A percentile compares a stretch with the other conserved stretches of the same genome.
Conservation (phyloP, 2,329 filamentous ascomycete genomes). For the Fusarium dimerum region DNA sequence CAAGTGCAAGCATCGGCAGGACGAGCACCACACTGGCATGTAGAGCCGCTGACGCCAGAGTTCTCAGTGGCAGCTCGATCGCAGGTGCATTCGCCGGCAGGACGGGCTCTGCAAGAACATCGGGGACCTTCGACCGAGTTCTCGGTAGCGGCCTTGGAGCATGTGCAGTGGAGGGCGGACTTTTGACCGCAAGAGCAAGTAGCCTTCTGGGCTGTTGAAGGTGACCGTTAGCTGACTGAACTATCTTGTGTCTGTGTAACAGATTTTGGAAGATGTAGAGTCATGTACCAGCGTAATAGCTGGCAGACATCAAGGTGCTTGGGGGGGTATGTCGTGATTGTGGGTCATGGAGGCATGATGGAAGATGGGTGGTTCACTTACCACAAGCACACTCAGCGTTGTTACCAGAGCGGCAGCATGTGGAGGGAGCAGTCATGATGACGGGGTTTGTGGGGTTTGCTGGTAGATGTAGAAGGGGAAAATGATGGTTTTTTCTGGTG, state of each 20-base stretch:
- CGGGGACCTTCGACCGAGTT: slow-evolving; percentile 72
- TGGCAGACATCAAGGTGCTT: neutral
- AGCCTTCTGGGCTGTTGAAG: slow-evolving; percentile 56
- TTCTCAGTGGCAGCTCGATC: slow-evolving; percentile 73
- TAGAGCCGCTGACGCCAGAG: slow-evolving; percentile 53
- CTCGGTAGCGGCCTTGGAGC: slow-evolving; percentile 73
- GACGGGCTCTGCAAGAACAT: slow-evolving; percentile 82
- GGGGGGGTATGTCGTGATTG: neutral
- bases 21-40: slow-evolving; percentile 78
- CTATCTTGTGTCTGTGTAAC: neutral
- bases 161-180: slow-evolving; percentile 82
- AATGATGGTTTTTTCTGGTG: neutral
- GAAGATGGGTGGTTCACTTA: slow-evolving; percentile 39
- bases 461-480: neutral
- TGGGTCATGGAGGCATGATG: neutral
- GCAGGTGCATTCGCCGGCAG: slow-evolving; percentile 80
- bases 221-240: slow-evolving; percentile 4
- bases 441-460: slow-evolving; percentile 29
- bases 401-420: slow-evolving; percentile 58
- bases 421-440: slow-evolving; percentile 40
- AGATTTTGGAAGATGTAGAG: neutral
- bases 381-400: slow-evolving; percentile 57
- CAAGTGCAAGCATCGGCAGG: slow-evolving; percentile 77
- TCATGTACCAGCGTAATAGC: no score
- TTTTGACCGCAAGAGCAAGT: slow-evolving; percentile 90